These are phyloP conservation scores for Chalciporus sp. DNA, from an alignment of 1,284 basidiomycete genomes.

Conservation along the genomic window DNA sequence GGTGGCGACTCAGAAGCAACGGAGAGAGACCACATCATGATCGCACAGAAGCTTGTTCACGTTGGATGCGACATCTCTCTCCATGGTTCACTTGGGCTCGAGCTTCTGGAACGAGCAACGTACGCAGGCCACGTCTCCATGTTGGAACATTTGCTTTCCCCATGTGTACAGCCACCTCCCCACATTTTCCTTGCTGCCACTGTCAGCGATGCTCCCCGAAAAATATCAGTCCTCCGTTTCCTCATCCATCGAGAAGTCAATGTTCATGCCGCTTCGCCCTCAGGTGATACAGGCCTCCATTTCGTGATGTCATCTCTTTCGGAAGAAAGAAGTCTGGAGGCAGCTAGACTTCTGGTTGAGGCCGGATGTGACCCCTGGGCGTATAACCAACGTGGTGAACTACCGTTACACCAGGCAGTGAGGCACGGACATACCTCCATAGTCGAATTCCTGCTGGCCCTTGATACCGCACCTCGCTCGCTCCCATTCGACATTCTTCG, in stretches of 20 bases:
- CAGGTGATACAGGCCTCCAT: slow-evolving; percentile 9
- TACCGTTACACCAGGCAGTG: slow-evolving; percentile 5
- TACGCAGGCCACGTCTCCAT: slow-evolving; percentile 1
- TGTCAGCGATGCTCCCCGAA: neutral
- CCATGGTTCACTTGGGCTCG: neutral
- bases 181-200: slow-evolving; percentile 14
- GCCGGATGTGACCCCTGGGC: slow-evolving; percentile 11
- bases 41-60: slow-evolving; percentile 11
- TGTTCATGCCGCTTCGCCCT: neutral
- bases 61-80: neutral
- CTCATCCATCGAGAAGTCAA: neutral
- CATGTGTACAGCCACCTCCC: neutral
- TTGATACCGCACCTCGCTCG: neutral
- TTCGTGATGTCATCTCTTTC: neutral
- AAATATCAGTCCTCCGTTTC: slow-evolving; percentile 4
- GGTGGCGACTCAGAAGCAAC: no score
- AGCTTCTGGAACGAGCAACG: neutral
- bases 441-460: neutral
- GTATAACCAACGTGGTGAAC: neutral
- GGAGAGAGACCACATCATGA: neutral
- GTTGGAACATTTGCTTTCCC: neutral
- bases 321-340: neutral
- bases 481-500: slow-evolving; percentile 11
- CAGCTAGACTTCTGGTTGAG: neutral
- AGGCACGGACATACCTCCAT: neutral